Base-by-base conservation (phyloP, 345 rosid genomes). In the Erodium maritimum region DNA sequence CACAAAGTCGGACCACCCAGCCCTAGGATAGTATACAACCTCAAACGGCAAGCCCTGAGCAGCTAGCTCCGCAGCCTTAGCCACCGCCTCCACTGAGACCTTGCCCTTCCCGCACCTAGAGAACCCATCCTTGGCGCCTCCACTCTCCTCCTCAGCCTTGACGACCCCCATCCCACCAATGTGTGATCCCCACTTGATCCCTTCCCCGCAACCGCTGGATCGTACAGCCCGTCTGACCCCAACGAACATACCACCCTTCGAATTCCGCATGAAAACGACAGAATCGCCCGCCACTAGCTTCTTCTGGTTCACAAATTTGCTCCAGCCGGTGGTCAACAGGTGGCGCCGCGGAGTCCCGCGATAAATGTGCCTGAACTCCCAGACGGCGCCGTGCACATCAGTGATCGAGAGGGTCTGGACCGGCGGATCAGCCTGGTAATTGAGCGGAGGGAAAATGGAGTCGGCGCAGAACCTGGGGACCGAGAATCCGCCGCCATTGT, bases 391-490 rank as follows among this genome's bases (percentile, higher is more conserved):
- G 54, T 80, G 91, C 16, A 85, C 72, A 67, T 93, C 99, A 12
- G 84, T 75, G 66, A 81, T 76, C 14, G 73, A 69, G 0, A 89
- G 79, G 33, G 75, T 83, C 76, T 89, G 99, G 0, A 86, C 91
- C 0, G 93, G 95, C 37, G 96, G 94, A 23, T 93, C 95, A 0
- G 75, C 81, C n/a, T 76, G 66, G 67, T 69, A 85, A 73, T 93
- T 65, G n/a, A 93, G 78, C 2, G 77, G 78, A 56, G 99, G 96
- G 64, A 89, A 89, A 5, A 93, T 79, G 0, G 86, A 80, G 61
- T 89, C 99, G 0, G 95, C 99, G 23, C 99, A 93, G 63, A 77
- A 89, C 55, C 95, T 78, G 23, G 94, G 99, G 46, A 93, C 99
- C 16, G 96, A 91, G 75, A 91, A 91, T 0, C 99, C 95, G 7